Conservation (phyloP, 495 filamentous ascomycete genomes). For the Pseudevernia furfuracea region DNA sequence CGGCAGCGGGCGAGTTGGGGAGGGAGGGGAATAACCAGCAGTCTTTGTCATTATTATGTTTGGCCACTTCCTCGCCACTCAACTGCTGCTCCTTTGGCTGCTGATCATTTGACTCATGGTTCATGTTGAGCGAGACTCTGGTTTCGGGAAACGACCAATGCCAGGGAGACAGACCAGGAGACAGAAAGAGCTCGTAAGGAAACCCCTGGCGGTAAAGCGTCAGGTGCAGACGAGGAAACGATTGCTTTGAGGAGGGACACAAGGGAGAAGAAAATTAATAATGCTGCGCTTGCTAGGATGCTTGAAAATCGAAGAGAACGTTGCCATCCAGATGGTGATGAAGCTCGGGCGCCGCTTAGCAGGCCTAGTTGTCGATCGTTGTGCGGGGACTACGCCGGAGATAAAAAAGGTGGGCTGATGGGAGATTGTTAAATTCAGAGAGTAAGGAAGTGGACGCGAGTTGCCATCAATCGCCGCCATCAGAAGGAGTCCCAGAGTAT, state of each 20-base stretch:
- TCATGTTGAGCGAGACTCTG: slow-evolving; percentile 27
- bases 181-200: neutral
- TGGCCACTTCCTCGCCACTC: slow-evolving; percentile 68
- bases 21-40: slow-evolving; percentile 41
- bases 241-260: neutral
- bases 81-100: slow-evolving; percentile 36
- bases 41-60: slow-evolving; percentile 76
- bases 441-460: neutral
- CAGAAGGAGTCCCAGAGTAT: neutral
- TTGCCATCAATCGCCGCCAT: no score
- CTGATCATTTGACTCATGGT: slow-evolving; percentile 26
- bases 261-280: neutral
- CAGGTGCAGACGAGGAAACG: neutral
- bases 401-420: neutral
- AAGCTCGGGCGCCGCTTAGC: neutral
- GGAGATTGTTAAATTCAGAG: neutral
- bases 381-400: no score
- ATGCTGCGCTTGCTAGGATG: neutral
- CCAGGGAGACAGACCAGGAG: neutral
- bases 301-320: neutral
- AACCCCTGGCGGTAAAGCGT: neutral
- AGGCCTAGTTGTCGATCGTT: no score
- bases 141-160: neutral
- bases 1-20: neutral
- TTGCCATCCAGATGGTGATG: neutral